A percentile compares a stretch with the other conserved stretches of the same genome.
Evolutionary conservation across 768 basidiomycete species (phyloP).

Genomic region (Gautieria morchelliformis): DNA sequence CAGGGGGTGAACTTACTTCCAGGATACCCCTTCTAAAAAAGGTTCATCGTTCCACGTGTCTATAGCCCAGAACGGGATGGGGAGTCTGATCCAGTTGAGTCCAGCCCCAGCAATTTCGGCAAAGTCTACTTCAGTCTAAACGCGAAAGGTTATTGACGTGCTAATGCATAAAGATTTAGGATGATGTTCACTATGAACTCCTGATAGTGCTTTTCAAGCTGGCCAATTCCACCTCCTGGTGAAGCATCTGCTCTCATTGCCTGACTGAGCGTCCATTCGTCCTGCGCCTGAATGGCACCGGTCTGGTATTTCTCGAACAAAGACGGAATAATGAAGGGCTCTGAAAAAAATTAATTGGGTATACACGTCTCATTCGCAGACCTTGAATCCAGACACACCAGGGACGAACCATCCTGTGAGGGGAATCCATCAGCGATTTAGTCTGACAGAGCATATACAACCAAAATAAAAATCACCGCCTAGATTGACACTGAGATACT

Average conservation of each 20-base stretch:
- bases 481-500: constrained; percentile 1
- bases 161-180: not conserved
- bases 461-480: constrained; percentile 1
- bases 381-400: not conserved
- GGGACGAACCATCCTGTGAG: constrained; percentile 1
- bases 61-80: constrained; percentile 81
- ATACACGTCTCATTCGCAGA: not conserved
- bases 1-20: constrained; percentile 41
- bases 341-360: constrained; percentile 32
- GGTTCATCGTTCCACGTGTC: constrained; percentile 69
- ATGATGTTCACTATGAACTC: constrained; percentile 63
- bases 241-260: constrained; percentile 59
- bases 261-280: constrained; percentile 60
- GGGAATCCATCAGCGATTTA: not conserved
- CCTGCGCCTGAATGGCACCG: constrained; percentile 26
- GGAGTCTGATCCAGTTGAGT: constrained; percentile 74
- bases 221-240: constrained; percentile 45
- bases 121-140: constrained; percentile 80
- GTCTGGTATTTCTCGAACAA: constrained; percentile 51
- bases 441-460: not conserved
- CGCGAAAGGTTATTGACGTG: constrained; percentile 1
- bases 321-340: constrained; percentile 67
- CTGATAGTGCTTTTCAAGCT: constrained; percentile 67
- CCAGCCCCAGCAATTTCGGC: constrained; percentile 85
- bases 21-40: constrained; percentile 61